Evolutionary conservation across 345 rosid species (phyloP).

Genomic region (Populus simonii): DNA sequence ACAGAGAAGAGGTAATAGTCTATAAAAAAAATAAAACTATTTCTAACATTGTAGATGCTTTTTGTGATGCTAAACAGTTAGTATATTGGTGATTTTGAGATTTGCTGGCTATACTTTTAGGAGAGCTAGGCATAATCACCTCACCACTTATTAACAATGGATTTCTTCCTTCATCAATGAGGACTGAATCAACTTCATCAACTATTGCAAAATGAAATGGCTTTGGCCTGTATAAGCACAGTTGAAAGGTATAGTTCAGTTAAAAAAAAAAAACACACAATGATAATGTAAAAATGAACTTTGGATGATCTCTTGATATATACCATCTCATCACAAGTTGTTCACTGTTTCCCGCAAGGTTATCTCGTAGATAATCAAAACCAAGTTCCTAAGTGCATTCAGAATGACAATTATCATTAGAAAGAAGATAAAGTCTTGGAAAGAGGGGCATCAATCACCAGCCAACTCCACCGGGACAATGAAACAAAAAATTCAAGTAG

Average conservation of each 20-base stretch:
- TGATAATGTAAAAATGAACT: neutral
- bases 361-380: slow-evolving; percentile 96
- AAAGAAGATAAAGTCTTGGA: slow-evolving; percentile 1
- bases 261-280: neutral
- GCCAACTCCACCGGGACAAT: slow-evolving; percentile 1
- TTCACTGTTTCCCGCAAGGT: slow-evolving; percentile 70
- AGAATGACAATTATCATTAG: slow-evolving; percentile 16
- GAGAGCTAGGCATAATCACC: slow-evolving; percentile 44
- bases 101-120: neutral
- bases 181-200: slow-evolving; percentile 98
- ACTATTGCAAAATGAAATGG: slow-evolving; percentile 96
- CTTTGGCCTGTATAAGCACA: slow-evolving; percentile 67
- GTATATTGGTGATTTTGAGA: neutral
- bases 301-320: slow-evolving; percentile 18
- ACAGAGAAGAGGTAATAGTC: slow-evolving; percentile 17
- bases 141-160: slow-evolving; percentile 94
- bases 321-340: slow-evolving; percentile 99
- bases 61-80: neutral
- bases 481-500: slow-evolving; percentile 4
- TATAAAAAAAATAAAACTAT: neutral
- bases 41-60: neutral
- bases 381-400: slow-evolving; percentile 78
- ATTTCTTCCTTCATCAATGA: slow-evolving; percentile 96
- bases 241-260: slow-evolving; percentile 14
- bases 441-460: slow-evolving; percentile 4